phyloP scores from a whole-genome alignment of 2,329 filamentous ascomycete species.

The Diaporthe humulicola region DNA sequence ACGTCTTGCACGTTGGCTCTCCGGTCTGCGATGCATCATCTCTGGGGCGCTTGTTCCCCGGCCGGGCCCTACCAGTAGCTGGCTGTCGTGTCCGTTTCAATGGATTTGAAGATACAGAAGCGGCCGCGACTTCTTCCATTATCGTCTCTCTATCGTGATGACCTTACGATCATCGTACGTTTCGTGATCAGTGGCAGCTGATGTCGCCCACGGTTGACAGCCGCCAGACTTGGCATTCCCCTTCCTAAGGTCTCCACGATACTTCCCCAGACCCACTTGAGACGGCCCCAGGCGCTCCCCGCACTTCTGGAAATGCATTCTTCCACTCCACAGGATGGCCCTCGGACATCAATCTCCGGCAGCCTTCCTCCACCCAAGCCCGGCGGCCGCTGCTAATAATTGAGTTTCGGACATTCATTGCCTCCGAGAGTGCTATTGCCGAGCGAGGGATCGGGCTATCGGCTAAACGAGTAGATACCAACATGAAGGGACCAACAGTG shows the following conservation, averaged over 20 bases:
- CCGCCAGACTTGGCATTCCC: background rate
- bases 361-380: background rate
- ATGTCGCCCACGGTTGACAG: background rate
- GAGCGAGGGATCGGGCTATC: background rate
- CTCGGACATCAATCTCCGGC: background rate
- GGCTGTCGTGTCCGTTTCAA: conserved; percentile 7
- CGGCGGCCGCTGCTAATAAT: background rate
- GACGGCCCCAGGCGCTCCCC: background rate
- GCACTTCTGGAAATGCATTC: conserved; percentile 1
- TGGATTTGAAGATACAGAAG: background rate
- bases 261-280: background rate
- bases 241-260: conserved; percentile 14
- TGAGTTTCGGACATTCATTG: background rate
- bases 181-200: background rate
- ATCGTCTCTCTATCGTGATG: background rate
- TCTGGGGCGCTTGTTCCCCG: background rate
- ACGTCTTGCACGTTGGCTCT: conserved; percentile 4
- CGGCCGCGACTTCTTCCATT: background rate
- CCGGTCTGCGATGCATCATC: background rate
- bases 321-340: background rate
- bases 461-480: background rate
- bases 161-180: conserved; percentile 13
- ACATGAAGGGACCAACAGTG: background rate
- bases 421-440: background rate
- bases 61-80: background rate